Evolutionary conservation across 345 rosid genomes (phyloP).

Genomic region (Lepidium aucheri): DNA sequence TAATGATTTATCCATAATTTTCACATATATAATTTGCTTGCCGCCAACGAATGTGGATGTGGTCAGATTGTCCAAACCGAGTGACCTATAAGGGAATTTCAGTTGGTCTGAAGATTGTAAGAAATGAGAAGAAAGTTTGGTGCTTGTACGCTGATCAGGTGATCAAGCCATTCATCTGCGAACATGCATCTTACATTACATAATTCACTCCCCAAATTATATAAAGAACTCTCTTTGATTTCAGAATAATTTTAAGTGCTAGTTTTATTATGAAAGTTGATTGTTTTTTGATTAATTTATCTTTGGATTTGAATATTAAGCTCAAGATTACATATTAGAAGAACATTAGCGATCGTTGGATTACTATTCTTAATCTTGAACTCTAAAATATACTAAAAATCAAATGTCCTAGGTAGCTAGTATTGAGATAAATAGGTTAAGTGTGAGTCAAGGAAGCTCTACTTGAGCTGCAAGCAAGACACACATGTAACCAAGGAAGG

Average conservation of each 20-base stretch:
- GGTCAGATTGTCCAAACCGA: slow-evolving; percentile 54
- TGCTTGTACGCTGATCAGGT: slow-evolving; percentile 60
- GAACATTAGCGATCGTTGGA: not conserved
- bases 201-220: no score
- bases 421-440: no score
- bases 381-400: no score
- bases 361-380: no score
- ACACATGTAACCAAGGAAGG: no score
- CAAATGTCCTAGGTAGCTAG: no score
- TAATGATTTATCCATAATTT: no score
- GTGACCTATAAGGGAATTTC: slow-evolving; percentile 51
- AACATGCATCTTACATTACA: slow-evolving; percentile 57
- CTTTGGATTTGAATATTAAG: not conserved
- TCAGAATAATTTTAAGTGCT: not conserved
- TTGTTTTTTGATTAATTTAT: not conserved
- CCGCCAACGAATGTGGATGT: no score
- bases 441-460: no score
- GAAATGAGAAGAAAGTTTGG: slow-evolving; percentile 74
- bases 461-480: no score
- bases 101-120: slow-evolving; percentile 53
- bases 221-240: no score
- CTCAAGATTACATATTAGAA: not conserved
- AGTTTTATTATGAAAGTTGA: not conserved
- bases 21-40: no score
- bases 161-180: slow-evolving; percentile 58